A percentile compares a stretch with the other conserved stretches of the same genome.
phyloP scores from a whole-genome alignment of 768 basidiomycete genomes.

The Lactifluus volemus region DNA sequence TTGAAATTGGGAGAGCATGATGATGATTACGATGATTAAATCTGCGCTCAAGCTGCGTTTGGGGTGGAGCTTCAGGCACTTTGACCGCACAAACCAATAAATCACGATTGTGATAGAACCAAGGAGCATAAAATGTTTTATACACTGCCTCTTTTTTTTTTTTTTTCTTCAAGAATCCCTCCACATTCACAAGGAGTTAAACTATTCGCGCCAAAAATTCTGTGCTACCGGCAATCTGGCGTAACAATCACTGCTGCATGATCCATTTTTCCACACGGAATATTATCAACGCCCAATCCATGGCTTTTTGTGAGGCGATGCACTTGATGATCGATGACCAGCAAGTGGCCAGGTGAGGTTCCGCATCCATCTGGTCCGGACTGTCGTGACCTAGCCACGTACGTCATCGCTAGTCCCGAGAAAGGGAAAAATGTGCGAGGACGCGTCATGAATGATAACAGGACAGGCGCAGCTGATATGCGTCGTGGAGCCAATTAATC shows the following conservation, averaged over 20 bases:
- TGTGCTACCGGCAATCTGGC: neutral
- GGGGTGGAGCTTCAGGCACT: neutral
- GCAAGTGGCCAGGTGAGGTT: neutral
- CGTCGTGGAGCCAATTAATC: neutral
- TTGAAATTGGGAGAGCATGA: conserved; percentile 21
- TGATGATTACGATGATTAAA: neutral
- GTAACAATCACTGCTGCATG: neutral
- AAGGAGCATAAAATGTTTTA: neutral
- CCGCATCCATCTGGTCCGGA: neutral
- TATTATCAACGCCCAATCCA: neutral
- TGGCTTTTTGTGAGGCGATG: neutral
- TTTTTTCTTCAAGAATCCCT: neutral
- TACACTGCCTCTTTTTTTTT: neutral
- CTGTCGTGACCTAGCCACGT: conserved; percentile 2
- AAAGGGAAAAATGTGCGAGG: neutral
- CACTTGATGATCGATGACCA: neutral
- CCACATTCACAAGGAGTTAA: neutral
- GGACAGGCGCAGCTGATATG: neutral
- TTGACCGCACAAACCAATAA: neutral
- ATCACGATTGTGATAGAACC: neutral
- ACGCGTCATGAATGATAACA: neutral
- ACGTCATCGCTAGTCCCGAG: conserved; percentile 1
- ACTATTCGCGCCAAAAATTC: neutral
- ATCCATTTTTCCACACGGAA: neutral
- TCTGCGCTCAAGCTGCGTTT: neutral